Evolutionary conservation across 805 yeast species (phyloP).

Genomic region (Candida suzukii): DNA sequence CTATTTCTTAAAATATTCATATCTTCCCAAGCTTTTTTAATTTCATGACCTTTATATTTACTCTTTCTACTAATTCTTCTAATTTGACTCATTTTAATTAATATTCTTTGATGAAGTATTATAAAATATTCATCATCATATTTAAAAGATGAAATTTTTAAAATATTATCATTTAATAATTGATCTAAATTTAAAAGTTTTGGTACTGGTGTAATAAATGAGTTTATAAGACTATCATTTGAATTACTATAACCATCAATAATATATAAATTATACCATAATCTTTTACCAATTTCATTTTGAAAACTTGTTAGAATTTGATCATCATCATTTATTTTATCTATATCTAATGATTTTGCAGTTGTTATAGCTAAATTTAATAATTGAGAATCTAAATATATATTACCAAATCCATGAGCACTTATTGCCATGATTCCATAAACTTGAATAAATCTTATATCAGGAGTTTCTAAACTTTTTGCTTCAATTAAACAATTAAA

Average conservation of each 20-base stretch:
- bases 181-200: constrained; percentile 9
- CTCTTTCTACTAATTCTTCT: constrained; percentile 14
- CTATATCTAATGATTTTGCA: constrained; percentile 9
- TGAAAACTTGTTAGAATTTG: constrained; percentile 6
- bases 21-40: constrained; percentile 8
- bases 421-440: constrained; percentile 17
- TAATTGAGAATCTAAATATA: constrained; percentile 13
- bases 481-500: constrained; percentile 15
- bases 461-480: constrained; percentile 16
- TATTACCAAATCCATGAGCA: constrained; percentile 17
- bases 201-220: constrained; percentile 15
- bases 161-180: constrained; percentile 4
- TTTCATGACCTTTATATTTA: background rate
- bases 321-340: constrained; percentile 2
- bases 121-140: constrained; percentile 14
- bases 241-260: constrained; percentile 18
- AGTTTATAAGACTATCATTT: constrained; percentile 13
- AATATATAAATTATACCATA: constrained; percentile 19
- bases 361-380: constrained; percentile 13
- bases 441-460: constrained; percentile 16
- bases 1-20: constrained; percentile 8
- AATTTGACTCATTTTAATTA: constrained; percentile 13
- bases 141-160: constrained; percentile 4
- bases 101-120: constrained; percentile 12
- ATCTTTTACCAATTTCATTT: constrained; percentile 13